phyloP scores from a whole-genome alignment of 208 protist genomes.

The Trypanosoma boissoni region DNA sequence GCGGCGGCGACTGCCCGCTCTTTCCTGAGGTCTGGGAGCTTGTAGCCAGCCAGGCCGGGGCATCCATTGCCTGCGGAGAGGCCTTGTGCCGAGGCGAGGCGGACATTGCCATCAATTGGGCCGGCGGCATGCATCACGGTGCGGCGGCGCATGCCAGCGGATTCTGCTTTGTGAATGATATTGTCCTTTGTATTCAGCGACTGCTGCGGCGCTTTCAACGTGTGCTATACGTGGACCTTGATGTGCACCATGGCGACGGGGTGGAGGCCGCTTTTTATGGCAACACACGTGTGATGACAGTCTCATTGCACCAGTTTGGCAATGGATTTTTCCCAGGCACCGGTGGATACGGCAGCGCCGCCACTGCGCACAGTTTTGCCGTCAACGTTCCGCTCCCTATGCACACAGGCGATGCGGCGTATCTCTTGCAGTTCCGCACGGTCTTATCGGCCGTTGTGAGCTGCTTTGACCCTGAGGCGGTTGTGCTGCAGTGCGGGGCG shows the following conservation, averaged over 20 bases:
- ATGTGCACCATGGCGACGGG: conserved; percentile 99
- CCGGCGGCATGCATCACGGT: conserved; percentile 98
- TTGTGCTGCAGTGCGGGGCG: conserved; percentile 98
- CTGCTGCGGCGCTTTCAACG: conserved; percentile 96
- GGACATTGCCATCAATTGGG: conserved; percentile 99
- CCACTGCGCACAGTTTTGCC: conserved; percentile 54
- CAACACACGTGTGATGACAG: conserved; percentile 99
- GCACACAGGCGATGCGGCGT: conserved; percentile 94
- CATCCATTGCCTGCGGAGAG: conserved; percentile 93
- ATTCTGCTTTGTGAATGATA: conserved; percentile 99
- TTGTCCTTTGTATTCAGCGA: conserved; percentile 99
- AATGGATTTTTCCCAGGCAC: conserved; percentile 98
- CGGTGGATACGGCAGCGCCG: conserved; percentile 53
- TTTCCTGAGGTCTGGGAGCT: conserved; percentile 80
- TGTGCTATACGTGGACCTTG: conserved; percentile 99
- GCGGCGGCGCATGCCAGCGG: conserved; percentile 94
- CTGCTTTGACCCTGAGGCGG: conserved; percentile 94
- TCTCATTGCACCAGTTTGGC: conserved; percentile 99
- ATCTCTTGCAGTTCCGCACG: conserved; percentile 94
- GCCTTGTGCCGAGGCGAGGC: conserved; percentile 89
- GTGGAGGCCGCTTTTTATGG: conserved; percentile 99
- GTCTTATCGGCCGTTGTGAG: conserved; percentile 93
- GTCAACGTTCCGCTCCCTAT: conserved; percentile 96
- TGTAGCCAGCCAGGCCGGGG: conserved; percentile 79
- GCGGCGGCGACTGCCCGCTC: conserved; percentile 71